Evolutionary conservation across 2,329 filamentous ascomycete species (phyloP), one percentile per base, ranked within the genome.

Genomic region (Lecanosticta acicola): DNA sequence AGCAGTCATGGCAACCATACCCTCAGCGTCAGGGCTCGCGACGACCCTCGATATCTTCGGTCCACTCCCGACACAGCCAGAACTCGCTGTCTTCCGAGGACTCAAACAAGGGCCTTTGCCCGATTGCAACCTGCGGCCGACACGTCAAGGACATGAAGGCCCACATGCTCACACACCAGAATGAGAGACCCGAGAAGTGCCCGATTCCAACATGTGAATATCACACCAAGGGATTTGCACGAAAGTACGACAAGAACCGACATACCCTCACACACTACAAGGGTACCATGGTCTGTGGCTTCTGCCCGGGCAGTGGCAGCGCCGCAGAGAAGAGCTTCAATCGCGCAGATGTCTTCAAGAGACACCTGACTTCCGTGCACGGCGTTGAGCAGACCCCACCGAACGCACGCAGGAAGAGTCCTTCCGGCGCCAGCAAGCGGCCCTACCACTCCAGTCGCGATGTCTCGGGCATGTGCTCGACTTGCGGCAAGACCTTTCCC

Each of bases 181-280:
- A 81, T 48, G 88, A 95, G 71, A 78, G 90, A 18, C 90, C 90
- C 0, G 89, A 95, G 65, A 96, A 96, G 72, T 96, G 90, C 69
- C 90, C 90, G 1, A 95, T 95, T 57, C 76, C 84, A 47, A 93
- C 83, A 0, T 96, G 90, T 72, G 88, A 94, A 61, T 96, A 95
- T 69, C 84, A 94, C 71, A 73, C 79, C 62, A 95, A 95, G 70
- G 90, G 90, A 3, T 96, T 96, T 63, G 89, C 90, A 9, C 79
- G 90, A 59, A 95, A 95, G 70, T 96, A 96, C 65, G 90, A 96
- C 74, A 94, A 94, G 77, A 95, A 95, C 70, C 76, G 90, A 36
- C 90, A 96, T 67, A 94, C 89, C 3, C 70, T 95, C 52, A 96
- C 90, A 3, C 90, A 96, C 67, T 96, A 95, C 78, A 95, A 95